Evolutionary conservation across 2,329 filamentous ascomycete species (phyloP).

Genomic region (Calonectria ilicicola): DNA sequence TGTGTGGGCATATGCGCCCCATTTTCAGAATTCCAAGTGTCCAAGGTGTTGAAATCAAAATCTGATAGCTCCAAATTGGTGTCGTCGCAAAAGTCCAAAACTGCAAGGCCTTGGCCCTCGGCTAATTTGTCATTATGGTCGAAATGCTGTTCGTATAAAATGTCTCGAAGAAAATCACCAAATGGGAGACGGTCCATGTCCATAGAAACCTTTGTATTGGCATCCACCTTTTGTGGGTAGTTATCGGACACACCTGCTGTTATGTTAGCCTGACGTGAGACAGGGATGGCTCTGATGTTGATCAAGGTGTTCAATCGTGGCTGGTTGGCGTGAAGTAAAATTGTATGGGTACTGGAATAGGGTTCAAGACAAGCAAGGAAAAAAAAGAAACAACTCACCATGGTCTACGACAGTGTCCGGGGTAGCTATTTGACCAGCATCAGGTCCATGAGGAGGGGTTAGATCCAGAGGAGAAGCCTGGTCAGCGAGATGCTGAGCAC

Average conservation of each 20-base stretch:
- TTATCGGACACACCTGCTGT: constrained; percentile 16
- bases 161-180: constrained; percentile 62
- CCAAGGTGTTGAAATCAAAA: constrained; percentile 63
- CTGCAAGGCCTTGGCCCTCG: constrained; percentile 56
- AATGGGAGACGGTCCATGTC: constrained; percentile 56
- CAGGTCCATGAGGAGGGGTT: constrained; percentile 24
- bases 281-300: background rate
- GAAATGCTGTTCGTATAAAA: constrained; percentile 61
- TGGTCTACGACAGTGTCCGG: constrained; percentile 36
- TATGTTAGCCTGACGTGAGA: constrained; percentile 6
- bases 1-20: constrained; percentile 40
- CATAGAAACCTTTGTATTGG: constrained; percentile 29
- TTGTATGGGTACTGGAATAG: background rate
- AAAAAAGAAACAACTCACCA: constrained; percentile 4
- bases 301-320: no score
- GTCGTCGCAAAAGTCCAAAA: constrained; percentile 64
- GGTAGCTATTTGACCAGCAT: constrained; percentile 33
- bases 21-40: constrained; percentile 60
- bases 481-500: constrained; percentile 22
- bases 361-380: background rate
- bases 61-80: constrained; percentile 63
- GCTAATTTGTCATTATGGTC: constrained; percentile 48
- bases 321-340: no score
- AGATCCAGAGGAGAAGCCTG: constrained; percentile 33
- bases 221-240: constrained; percentile 31